These are phyloP conservation scores for Cryptococcus sp. DNA, from an alignment of 1,284 basidiomycete species.

Conservation along the genomic window DNA sequence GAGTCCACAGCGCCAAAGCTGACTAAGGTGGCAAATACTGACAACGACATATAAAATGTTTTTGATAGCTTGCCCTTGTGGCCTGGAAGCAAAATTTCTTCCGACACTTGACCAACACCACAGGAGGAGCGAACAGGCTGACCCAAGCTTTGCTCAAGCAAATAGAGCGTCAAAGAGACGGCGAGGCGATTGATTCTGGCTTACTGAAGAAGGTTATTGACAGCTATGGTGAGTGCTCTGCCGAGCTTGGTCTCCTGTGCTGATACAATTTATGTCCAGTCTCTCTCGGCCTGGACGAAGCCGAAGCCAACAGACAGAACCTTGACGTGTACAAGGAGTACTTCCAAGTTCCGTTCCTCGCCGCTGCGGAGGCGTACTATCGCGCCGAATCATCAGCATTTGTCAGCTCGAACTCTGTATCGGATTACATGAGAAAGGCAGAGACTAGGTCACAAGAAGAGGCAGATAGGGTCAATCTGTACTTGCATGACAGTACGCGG, in stretches of 20 bases:
- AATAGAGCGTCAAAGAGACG: slow-evolving; percentile 91
- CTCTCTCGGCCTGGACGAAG: slow-evolving; percentile 89
- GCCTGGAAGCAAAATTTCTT: slow-evolving; percentile 97
- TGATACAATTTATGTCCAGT: slow-evolving; percentile 56
- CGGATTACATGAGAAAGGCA: slow-evolving; percentile 96
- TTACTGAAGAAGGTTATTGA: slow-evolving; percentile 96
- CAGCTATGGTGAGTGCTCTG: slow-evolving; percentile 65
- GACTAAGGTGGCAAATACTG: background rate
- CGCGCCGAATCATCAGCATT: slow-evolving; percentile 86
- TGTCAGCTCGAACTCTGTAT: slow-evolving; percentile 84
- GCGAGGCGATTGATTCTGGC: slow-evolving; percentile 89
- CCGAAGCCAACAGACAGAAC: slow-evolving; percentile 60
- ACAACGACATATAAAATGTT: background rate
- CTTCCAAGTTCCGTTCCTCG: slow-evolving; percentile 87
- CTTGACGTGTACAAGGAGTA: slow-evolving; percentile 93
- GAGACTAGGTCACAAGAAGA: slow-evolving; percentile 91
- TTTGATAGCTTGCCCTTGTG: slow-evolving; percentile 78
- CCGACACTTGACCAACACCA: slow-evolving; percentile 67
- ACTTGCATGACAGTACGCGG: slow-evolving; percentile 84
- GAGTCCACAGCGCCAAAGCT: slow-evolving; percentile 49
- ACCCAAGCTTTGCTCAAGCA: slow-evolving; percentile 83
- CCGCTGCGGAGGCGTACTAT: slow-evolving; percentile 89
- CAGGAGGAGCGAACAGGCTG: slow-evolving; percentile 67
- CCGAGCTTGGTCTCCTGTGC: background rate
- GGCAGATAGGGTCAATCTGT: slow-evolving; percentile 91